Conservation (phyloP, 345 rosid genomes). For the Abelmoschus esculentus region DNA sequence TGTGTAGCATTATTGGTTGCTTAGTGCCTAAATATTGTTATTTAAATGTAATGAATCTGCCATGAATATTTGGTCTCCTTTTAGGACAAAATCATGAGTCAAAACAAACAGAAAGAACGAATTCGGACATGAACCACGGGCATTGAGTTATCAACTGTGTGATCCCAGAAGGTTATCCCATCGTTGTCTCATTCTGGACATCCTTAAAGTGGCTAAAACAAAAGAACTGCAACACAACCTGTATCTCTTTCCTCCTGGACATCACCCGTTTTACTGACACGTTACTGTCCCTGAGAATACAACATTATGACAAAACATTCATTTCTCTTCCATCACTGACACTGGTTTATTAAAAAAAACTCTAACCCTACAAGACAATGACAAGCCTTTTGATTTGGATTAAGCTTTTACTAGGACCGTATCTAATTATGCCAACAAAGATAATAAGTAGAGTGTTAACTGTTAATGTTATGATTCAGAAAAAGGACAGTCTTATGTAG, state of each 20-base stretch:
- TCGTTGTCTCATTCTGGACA: not conserved
- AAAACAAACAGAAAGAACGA: not conserved
- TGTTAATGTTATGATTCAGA: too few species aligned
- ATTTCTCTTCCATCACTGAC: not conserved
- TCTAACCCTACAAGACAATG: too few species aligned
- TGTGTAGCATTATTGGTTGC: not conserved
- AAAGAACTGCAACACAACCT: not conserved
- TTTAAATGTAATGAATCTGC: not conserved
- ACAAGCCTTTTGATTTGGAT: too few species aligned
- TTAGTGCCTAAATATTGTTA: not conserved
- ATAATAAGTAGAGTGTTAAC: too few species aligned
- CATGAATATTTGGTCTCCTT: not conserved
- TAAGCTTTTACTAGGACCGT: too few species aligned
- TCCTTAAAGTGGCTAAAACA: not conserved
- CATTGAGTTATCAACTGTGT: not conserved
- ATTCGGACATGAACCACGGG: not conserved
- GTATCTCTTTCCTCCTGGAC: not conserved
- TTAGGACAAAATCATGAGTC: not conserved
- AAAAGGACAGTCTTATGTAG: too few species aligned
- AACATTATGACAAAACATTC: not conserved
- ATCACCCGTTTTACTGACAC: not conserved
- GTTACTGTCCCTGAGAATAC: not conserved
- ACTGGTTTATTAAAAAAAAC: not conserved
- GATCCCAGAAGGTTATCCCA: not conserved
- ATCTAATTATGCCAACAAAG: too few species aligned